A percentile compares a stretch with the other conserved stretches of the same genome.
phyloP scores from a whole-genome alignment of 129 eudicot species.

The Ambrosia artemisiifolia region DNA sequence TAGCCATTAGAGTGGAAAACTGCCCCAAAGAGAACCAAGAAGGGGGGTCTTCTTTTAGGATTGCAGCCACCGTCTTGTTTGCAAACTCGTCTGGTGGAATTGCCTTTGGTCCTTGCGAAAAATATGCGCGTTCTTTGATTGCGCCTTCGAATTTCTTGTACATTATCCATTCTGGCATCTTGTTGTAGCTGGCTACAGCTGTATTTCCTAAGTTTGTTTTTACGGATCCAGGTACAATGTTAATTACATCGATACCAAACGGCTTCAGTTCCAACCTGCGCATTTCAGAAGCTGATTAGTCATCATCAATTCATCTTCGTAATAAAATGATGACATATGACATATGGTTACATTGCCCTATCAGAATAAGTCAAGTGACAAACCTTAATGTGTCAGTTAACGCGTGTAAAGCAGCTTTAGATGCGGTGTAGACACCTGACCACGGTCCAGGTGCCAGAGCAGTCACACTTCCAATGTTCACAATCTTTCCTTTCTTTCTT shows the following conservation, averaged over 20 bases:
- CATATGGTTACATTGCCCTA: too few species aligned
- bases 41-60: slow-evolving; percentile 64
- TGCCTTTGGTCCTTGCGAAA: slow-evolving; percentile 65
- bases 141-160: slow-evolving; percentile 74
- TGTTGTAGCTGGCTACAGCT: slow-evolving; percentile 56
- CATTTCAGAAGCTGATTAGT: slow-evolving; percentile 6
- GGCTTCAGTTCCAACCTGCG: slow-evolving; percentile 77
- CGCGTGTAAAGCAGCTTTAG: slow-evolving; percentile 94
- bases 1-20: slow-evolving; percentile 55
- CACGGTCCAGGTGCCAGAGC: slow-evolving; percentile 87
- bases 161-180: slow-evolving; percentile 86
- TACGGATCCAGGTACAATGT: slow-evolving; percentile 75
- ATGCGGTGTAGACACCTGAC: slow-evolving; percentile 83
- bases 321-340: too few species aligned
- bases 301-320: too few species aligned
- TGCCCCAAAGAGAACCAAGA: slow-evolving; percentile 80
- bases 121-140: slow-evolving; percentile 57
- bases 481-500: slow-evolving; percentile 87
- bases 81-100: slow-evolving; percentile 83
- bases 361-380: slow-evolving; percentile 2
- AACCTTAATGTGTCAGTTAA: slow-evolving; percentile 81
- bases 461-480: slow-evolving; percentile 75
- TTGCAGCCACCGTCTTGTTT: slow-evolving; percentile 55
- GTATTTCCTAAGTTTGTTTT: slow-evolving; percentile 67
- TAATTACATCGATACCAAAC: slow-evolving; percentile 69